Conservation (phyloP, 768 basidiomycete species). For the Termitomyces sp. region DNA sequence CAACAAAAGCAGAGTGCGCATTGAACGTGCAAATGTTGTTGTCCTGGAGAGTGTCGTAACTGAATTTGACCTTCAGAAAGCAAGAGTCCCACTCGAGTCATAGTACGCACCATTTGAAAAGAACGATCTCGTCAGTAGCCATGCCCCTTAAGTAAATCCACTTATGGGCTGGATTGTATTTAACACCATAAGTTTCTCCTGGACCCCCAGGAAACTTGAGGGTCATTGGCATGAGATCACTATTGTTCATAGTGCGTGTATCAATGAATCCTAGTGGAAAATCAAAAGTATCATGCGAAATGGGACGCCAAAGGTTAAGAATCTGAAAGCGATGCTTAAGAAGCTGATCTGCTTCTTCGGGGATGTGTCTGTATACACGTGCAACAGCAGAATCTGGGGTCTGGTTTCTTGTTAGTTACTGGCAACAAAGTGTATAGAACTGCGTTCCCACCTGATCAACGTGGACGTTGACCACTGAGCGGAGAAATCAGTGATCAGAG, state of each 20-base stretch:
- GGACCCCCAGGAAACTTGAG: conserved; percentile 27
- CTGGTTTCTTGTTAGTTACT: background rate
- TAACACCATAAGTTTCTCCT: conserved; percentile 30
- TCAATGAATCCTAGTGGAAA: conserved; percentile 50
- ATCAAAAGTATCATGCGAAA: conserved; percentile 41
- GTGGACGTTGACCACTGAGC: background rate
- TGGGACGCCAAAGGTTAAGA: conserved; percentile 55
- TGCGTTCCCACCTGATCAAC: conserved; percentile 2
- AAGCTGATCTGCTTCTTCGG: conserved; percentile 32
- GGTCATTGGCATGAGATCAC: conserved; percentile 32
- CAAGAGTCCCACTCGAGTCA: background rate
- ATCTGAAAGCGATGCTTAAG: conserved; percentile 47
- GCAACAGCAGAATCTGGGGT: conserved; percentile 7
- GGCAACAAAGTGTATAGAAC: background rate
- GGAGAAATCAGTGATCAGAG: background rate
- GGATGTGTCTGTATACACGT: conserved; percentile 6
- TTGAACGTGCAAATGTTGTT: conserved; percentile 42
- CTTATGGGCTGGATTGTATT: conserved; percentile 26
- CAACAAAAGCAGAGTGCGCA: conserved; percentile 49
- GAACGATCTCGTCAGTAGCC: conserved; percentile 5
- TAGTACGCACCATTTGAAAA: conserved; percentile 6
- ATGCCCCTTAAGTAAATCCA: conserved; percentile 21
- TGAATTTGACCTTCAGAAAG: conserved; percentile 9
- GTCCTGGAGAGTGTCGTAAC: conserved; percentile 36
- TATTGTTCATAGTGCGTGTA: conserved; percentile 36